These are phyloP conservation scores for Marasmius tenuissimus DNA, from an alignment of 1,284 basidiomycete species.

Conservation along the genomic window DNA sequence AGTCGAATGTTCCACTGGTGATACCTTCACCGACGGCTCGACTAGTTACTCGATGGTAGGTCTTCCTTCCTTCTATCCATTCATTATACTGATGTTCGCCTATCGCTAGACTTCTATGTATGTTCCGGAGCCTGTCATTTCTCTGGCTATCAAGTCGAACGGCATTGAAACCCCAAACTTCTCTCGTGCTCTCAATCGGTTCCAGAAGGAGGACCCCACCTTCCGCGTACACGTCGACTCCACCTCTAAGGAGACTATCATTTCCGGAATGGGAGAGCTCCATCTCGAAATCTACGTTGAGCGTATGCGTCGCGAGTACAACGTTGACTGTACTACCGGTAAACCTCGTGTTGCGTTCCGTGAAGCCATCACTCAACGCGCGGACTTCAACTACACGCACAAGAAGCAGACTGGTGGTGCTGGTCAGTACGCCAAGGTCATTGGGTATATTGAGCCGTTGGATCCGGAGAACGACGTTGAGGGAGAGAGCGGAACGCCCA, in stretches of 20 bases:
- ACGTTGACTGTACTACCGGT: conserved; percentile 90
- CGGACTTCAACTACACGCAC: conserved; percentile 91
- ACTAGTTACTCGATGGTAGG: conserved; percentile 87
- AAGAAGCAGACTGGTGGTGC: conserved; percentile 99
- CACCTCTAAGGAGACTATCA: conserved; percentile 99
- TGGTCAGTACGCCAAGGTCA: conserved; percentile 94
- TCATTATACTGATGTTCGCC: neutral
- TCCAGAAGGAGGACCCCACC: conserved; percentile 99
- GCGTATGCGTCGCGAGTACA: conserved; percentile 98
- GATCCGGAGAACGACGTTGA: conserved; percentile 52
- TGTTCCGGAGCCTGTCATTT: conserved; percentile 98
- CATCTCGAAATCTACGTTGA: conserved; percentile 99
- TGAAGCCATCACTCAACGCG: conserved; percentile 85
- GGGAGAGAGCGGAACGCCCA: conserved; percentile 59
- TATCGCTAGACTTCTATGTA: conserved; percentile 90
- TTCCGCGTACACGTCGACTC: conserved; percentile 96
- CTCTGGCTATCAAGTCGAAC: conserved; percentile 89
- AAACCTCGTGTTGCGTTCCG: conserved; percentile 97
- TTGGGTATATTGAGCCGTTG: conserved; percentile 93
- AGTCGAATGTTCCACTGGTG: conserved; percentile 97
- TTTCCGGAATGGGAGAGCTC: conserved; percentile 99
- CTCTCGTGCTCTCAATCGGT: conserved; percentile 94
- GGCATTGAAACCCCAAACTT: conserved; percentile 96
- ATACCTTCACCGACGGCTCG: conserved; percentile 95
- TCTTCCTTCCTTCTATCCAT: neutral